A percentile compares a stretch with the other conserved stretches of the same genome.
These are phyloP conservation scores for Nevesoporus exiguus DNA, from an alignment of 768 basidiomycete genomes.

Conservation along the genomic window DNA sequence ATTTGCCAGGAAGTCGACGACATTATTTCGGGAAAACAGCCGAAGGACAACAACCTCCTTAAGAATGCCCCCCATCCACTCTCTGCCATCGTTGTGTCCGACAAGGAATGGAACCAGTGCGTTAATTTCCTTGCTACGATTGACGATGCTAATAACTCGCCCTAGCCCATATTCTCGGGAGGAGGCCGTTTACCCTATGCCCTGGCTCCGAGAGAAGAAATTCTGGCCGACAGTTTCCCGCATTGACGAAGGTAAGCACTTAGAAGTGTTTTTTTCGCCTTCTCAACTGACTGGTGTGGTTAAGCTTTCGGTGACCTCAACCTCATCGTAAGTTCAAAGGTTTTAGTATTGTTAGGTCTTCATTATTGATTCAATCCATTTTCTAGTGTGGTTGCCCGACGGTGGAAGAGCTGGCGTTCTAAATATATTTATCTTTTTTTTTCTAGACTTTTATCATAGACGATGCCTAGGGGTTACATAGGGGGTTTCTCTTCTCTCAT, in stretches of 20 bases:
- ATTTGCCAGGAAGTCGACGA: constrained; percentile 92
- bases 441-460: constrained; percentile 24
- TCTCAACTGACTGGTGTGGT: constrained; percentile 6
- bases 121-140: constrained; percentile 16
- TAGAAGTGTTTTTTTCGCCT: background rate
- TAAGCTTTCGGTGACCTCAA: constrained; percentile 91
- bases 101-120: constrained; percentile 83
- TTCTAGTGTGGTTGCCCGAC: constrained; percentile 80
- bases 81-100: constrained; percentile 64
- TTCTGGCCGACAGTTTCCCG: constrained; percentile 96
- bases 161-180: constrained; percentile 86
- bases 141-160: constrained; percentile 4
- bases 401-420: constrained; percentile 67
- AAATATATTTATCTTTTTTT: constrained; percentile 11
- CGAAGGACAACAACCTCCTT: constrained; percentile 86
- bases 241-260: constrained; percentile 84
- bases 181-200: constrained; percentile 85
- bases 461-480: constrained; percentile 22
- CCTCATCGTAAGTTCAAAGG: constrained; percentile 62
- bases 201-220: constrained; percentile 82
- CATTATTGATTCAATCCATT: constrained; percentile 6
- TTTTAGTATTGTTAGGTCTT: constrained; percentile 1
- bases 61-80: constrained; percentile 94
- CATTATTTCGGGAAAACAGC: constrained; percentile 81
- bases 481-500: constrained; percentile 42